These are phyloP conservation scores for Kuraishia molischiana DNA, from an alignment of 805 yeast species.

Conservation along the genomic window DNA sequence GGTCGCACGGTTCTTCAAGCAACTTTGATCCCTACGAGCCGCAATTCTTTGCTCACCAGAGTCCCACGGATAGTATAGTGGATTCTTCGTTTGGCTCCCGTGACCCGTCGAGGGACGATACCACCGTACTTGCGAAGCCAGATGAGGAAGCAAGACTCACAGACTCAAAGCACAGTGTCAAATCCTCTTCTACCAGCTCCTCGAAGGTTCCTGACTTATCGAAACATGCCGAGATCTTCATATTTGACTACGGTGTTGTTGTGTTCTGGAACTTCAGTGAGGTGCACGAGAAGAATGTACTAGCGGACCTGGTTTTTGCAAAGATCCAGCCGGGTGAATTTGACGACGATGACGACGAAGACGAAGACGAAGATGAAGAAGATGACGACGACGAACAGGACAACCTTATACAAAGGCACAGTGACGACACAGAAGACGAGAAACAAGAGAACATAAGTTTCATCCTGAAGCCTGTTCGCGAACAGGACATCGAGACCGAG, in stretches of 20 bases:
- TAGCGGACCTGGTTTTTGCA: slow-evolving; percentile 85
- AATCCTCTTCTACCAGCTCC: no score
- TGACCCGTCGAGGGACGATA: neutral
- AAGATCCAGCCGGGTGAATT: slow-evolving; percentile 29
- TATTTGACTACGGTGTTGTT: slow-evolving; percentile 89
- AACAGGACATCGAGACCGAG: slow-evolving; percentile 88
- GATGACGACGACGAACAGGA: slow-evolving; percentile 17
- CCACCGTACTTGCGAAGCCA: no score
- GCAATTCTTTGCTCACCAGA: slow-evolving; percentile 60
- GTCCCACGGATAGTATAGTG: slow-evolving; percentile 20
- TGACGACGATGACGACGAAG: slow-evolving; percentile 28
- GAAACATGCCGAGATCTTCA: slow-evolving; percentile 79
- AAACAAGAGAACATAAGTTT: slow-evolving; percentile 10
- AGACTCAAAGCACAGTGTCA: no score
- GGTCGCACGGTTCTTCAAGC: slow-evolving; percentile 25
- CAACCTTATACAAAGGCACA: neutral
- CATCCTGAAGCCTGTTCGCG: slow-evolving; percentile 66
- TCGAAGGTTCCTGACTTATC: slow-evolving; percentile 38
- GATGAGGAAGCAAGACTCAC: no score
- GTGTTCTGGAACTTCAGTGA: slow-evolving; percentile 97
- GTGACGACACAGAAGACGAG: slow-evolving; percentile 1
- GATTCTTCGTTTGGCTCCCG: neutral
- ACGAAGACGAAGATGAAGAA: slow-evolving; percentile 23
- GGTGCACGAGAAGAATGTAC: slow-evolving; percentile 81
- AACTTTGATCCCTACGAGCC: slow-evolving; percentile 85